phyloP scores from a whole-genome alignment of 2,329 filamentous ascomycete genomes.

The Diaporthe australafricana region DNA sequence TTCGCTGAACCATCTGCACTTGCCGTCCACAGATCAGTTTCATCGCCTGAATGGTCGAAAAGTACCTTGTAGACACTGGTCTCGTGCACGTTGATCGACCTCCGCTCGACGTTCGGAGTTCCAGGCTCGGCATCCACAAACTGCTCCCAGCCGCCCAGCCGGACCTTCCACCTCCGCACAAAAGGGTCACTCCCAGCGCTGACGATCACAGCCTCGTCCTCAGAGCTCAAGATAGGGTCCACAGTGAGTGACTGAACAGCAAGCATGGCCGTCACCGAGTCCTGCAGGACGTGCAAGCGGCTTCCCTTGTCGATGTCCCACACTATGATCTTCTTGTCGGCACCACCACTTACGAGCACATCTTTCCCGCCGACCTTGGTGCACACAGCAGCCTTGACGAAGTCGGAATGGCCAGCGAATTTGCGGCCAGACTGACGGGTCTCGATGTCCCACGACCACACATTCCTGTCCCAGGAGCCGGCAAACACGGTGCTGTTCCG shows the following conservation, averaged over 20 bases:
- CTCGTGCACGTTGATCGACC: slow-evolving; percentile 81
- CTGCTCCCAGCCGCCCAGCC: slow-evolving; percentile 64
- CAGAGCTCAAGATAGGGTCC: slow-evolving; percentile 72
- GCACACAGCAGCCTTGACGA: slow-evolving; percentile 84
- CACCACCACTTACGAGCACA: slow-evolving; percentile 78
- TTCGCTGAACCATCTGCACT: slow-evolving; percentile 91
- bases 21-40: slow-evolving; percentile 88
- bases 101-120: slow-evolving; percentile 55
- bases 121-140: slow-evolving; percentile 59
- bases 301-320: slow-evolving; percentile 80
- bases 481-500: slow-evolving; percentile 76
- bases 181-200: slow-evolving; percentile 85
- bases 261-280: slow-evolving; percentile 76
- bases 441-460: slow-evolving; percentile 85
- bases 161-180: slow-evolving; percentile 82
- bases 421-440: slow-evolving; percentile 65
- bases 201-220: slow-evolving; percentile 69
- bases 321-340: slow-evolving; percentile 84
- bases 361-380: slow-evolving; percentile 70
- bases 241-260: slow-evolving; percentile 84
- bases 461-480: slow-evolving; percentile 92
- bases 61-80: slow-evolving; percentile 87
- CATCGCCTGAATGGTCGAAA: slow-evolving; percentile 73
- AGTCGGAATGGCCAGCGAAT: slow-evolving; percentile 86
- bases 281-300: slow-evolving; percentile 81